These are phyloP conservation scores for Tolypocladium nubicola DNA, from an alignment of 2,329 filamentous ascomycete genomes.

Conservation along the genomic window DNA sequence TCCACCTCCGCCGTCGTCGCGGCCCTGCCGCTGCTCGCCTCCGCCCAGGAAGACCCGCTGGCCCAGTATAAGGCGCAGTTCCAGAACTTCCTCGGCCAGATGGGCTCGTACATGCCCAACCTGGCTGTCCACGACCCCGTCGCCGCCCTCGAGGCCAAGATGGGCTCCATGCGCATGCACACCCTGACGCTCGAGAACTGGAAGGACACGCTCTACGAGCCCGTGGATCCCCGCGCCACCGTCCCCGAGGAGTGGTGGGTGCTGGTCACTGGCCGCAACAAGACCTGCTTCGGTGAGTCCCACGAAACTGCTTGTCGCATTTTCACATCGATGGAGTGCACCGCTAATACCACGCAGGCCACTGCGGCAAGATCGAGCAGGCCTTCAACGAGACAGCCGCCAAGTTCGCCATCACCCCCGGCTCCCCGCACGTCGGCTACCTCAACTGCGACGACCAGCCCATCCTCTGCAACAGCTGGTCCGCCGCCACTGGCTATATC, in stretches of 20 bases:
- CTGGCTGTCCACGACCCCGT: slow-evolving; percentile 30
- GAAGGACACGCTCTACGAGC: slow-evolving; percentile 54
- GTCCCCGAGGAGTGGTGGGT: slow-evolving; percentile 69
- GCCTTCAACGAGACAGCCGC: slow-evolving; percentile 57
- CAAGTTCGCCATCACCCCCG: slow-evolving; percentile 50
- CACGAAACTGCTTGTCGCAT: not conserved
- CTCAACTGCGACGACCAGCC: slow-evolving; percentile 67
- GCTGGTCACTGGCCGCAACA: slow-evolving; percentile 64
- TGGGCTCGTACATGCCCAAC: slow-evolving; percentile 41
- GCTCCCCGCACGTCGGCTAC: slow-evolving; percentile 55
- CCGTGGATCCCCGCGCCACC: slow-evolving; percentile 47
- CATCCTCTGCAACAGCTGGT: slow-evolving; percentile 67
- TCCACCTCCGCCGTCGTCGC: slow-evolving; percentile 37
- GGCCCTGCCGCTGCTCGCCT: slow-evolving; percentile 45
- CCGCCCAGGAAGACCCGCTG: slow-evolving; percentile 39
- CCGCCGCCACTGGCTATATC: slow-evolving; percentile 50
- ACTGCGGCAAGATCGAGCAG: slow-evolving; percentile 52
- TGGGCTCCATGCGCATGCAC: slow-evolving; percentile 31
- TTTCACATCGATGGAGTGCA: not conserved
- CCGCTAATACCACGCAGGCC: slow-evolving; percentile 32
- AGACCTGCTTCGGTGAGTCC: slow-evolving; percentile 57
- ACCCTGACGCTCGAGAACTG: slow-evolving; percentile 58
- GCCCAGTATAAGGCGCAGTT: slow-evolving; percentile 53
- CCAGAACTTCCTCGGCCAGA: slow-evolving; percentile 52
- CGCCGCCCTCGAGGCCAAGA: slow-evolving; percentile 30